These are phyloP conservation scores for Cladophialophora bantiana DNA, from an alignment of 2,329 filamentous ascomycete species.

Conservation along the genomic window DNA sequence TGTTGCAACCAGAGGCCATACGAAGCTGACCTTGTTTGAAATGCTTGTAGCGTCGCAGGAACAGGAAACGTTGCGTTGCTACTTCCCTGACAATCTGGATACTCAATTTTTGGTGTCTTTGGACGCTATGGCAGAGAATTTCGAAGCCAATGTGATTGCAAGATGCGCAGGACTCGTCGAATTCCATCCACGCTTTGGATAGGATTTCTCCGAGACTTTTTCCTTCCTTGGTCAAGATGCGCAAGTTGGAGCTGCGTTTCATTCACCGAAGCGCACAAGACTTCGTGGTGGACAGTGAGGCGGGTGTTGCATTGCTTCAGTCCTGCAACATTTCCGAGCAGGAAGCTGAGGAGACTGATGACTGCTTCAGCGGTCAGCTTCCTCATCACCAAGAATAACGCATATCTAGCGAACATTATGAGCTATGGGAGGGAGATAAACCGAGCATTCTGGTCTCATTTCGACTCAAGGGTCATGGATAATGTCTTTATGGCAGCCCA, in stretches of 20 bases:
- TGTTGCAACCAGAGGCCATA: neutral
- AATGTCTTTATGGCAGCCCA: neutral
- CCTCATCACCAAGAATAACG: neutral
- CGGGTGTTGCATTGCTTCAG: constrained; percentile 5
- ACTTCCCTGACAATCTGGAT: neutral
- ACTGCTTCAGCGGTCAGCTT: neutral
- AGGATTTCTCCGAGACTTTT: neutral
- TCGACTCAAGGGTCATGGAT: neutral
- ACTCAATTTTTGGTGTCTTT: neutral
- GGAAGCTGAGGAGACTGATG: constrained; percentile 6
- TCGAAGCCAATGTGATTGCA: constrained; percentile 19
- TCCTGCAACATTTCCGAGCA: neutral
- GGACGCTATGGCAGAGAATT: neutral
- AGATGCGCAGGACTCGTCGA: constrained; percentile 25
- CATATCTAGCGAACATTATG: too few relatives aligned
- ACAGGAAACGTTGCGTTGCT: neutral
- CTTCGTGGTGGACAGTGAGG: constrained; percentile 16
- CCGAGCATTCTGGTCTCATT: neutral
- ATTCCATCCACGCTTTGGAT: neutral
- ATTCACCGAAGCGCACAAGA: constrained; percentile 24
- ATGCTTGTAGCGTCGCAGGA: constrained; percentile 17
- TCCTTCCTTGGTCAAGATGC: neutral
- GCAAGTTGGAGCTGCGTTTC: neutral
- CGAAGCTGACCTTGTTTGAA: neutral
- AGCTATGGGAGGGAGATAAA: neutral